A percentile compares a stretch with the other conserved stretches of the same genome.
These are phyloP conservation scores for Kwoniella shandongensis DNA, from an alignment of 768 basidiomycete genomes.

Conservation along the genomic window DNA sequence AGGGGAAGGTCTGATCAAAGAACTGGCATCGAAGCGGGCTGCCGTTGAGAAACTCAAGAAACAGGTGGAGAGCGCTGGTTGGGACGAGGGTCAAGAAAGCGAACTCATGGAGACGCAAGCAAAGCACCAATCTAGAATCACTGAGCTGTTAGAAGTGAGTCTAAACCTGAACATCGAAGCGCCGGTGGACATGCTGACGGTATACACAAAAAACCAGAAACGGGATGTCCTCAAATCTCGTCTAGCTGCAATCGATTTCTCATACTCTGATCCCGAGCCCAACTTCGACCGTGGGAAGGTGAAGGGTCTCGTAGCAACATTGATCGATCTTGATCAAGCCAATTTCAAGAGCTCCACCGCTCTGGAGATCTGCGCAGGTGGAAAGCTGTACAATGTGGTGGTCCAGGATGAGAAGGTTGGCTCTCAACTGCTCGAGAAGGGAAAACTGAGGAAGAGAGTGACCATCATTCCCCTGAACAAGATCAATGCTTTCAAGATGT, in stretches of 20 bases:
- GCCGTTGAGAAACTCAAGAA: slow-evolving; percentile 61
- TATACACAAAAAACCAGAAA: slow-evolving; percentile 26
- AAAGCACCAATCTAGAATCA: slow-evolving; percentile 62
- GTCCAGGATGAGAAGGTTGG: slow-evolving; percentile 88
- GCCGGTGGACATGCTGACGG: background rate
- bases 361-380: slow-evolving; percentile 87
- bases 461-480: slow-evolving; percentile 93
- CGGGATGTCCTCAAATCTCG: slow-evolving; percentile 61
- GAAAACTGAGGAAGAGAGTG: slow-evolving; percentile 77
- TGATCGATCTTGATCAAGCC: slow-evolving; percentile 70
- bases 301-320: slow-evolving; percentile 85
- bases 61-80: slow-evolving; percentile 65
- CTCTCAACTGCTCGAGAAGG: slow-evolving; percentile 75
- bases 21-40: slow-evolving; percentile 58
- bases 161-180: too few species aligned
- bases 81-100: slow-evolving; percentile 73
- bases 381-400: slow-evolving; percentile 87
- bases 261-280: slow-evolving; percentile 72
- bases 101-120: slow-evolving; percentile 60
- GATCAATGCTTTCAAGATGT: slow-evolving; percentile 66
- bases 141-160: slow-evolving; percentile 65
- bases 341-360: slow-evolving; percentile 82
- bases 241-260: slow-evolving; percentile 74
- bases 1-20: slow-evolving; percentile 71
- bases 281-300: slow-evolving; percentile 82